Evolutionary conservation across 257 asterid species (phyloP).

Genomic region (Penstemon newberryi): DNA sequence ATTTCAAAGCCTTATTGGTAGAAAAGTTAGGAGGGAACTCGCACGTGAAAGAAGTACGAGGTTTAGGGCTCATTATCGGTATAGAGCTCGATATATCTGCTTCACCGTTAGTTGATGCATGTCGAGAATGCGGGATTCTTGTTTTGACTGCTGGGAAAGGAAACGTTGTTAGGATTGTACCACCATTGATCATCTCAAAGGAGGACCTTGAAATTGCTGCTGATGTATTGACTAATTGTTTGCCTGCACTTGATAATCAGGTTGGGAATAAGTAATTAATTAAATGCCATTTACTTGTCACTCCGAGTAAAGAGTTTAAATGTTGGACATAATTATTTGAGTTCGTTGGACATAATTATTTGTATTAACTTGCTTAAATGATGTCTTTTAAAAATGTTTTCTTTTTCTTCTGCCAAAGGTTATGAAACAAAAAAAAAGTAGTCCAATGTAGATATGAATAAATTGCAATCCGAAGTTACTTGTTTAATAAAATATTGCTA

Average conservation of each 20-base stretch:
- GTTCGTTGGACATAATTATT: too few relatives aligned
- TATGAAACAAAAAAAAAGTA: too few relatives aligned
- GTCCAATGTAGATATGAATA: too few relatives aligned
- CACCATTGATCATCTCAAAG: conserved; percentile 76
- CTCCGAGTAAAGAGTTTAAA: too few relatives aligned
- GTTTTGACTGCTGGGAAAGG: conserved; percentile 93
- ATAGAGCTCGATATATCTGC: conserved; percentile 80
- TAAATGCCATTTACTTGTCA: too few relatives aligned
- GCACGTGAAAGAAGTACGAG: conserved; percentile 80
- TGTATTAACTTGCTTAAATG: too few relatives aligned
- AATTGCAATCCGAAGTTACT: too few relatives aligned
- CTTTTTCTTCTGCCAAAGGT: too few relatives aligned
- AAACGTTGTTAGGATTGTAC: conserved; percentile 81
- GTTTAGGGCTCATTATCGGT: conserved; percentile 81
- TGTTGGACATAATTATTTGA: too few relatives aligned
- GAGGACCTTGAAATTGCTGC: conserved; percentile 66
- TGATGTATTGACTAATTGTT: conserved; percentile 53
- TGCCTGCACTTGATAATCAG: conserved; percentile 60
- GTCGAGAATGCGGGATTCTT: conserved; percentile 76
- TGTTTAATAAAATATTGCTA: too few relatives aligned
- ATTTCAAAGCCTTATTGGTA: conserved; percentile 53
- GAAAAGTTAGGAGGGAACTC: conserved; percentile 56
- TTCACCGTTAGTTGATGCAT: conserved; percentile 73
- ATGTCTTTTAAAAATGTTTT: too few relatives aligned
- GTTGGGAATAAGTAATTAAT: conserved; percentile 24